Conservation (phyloP, 805 yeast species). For the Cyberlindnera suaveolens region DNA sequence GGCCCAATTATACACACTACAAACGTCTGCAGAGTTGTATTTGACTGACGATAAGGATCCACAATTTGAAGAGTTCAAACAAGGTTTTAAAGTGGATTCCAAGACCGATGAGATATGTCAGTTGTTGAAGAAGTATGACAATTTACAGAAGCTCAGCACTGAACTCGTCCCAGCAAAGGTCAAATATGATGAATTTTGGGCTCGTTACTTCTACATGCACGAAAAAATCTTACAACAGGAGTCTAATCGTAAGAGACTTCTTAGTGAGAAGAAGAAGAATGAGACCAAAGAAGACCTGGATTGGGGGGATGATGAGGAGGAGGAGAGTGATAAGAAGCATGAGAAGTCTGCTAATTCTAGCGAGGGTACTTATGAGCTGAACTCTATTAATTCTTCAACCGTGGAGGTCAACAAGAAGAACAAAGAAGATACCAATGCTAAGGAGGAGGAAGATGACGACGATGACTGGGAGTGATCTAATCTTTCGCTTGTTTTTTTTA, state of each 20-base stretch:
- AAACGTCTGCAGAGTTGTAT: conserved; percentile 34
- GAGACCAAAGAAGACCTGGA: conserved; percentile 8
- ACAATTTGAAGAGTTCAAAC: conserved; percentile 29
- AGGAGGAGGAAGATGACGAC: conserved; percentile 38
- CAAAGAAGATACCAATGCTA: conserved; percentile 16
- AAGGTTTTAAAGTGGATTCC: conserved; percentile 37
- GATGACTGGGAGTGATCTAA: conserved; percentile 54
- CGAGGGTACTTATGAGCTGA: conserved; percentile 35
- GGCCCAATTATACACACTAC: conserved; percentile 51
- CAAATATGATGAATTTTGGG: conserved; percentile 66
- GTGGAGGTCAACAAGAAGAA: conserved; percentile 25
- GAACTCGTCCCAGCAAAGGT: conserved; percentile 60
- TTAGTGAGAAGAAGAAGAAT: conserved; percentile 22
- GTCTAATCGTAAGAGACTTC: conserved; percentile 48
- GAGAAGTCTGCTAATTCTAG: conserved; percentile 24
- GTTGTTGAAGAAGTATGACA: conserved; percentile 31
- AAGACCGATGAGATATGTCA: conserved; percentile 45
- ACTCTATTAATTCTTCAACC: conserved; percentile 31
- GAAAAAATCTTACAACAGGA: conserved; percentile 33
- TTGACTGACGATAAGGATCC: conserved; percentile 25
- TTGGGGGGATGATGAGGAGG: conserved; percentile 17
- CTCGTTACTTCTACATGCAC: conserved; percentile 54
- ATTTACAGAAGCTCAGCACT: conserved; percentile 39
- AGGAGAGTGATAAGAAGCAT: conserved; percentile 5
- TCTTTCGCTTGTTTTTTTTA: neutral